These are phyloP conservation scores for Hypomontagnella submonticulosa DNA, from an alignment of 495 filamentous ascomycete genomes.

Conservation along the genomic window DNA sequence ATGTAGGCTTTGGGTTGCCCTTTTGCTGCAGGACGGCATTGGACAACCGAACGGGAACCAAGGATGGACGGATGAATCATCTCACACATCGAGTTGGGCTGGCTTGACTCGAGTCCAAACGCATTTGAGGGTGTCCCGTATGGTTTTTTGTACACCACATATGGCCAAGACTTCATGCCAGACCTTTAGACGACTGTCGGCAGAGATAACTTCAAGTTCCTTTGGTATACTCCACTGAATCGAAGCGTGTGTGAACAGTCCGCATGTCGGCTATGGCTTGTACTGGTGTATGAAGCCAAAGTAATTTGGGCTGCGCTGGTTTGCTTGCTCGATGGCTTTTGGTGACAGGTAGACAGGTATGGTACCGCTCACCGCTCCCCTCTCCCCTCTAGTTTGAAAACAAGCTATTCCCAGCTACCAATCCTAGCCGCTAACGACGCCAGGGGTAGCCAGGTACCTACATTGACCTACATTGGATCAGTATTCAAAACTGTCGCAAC, in stretches of 20 bases:
- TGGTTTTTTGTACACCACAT: constrained; percentile 14
- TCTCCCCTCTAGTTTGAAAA: constrained; percentile 22
- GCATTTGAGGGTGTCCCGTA: constrained; percentile 17
- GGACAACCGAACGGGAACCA: constrained; percentile 35
- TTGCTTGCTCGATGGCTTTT: constrained; percentile 33
- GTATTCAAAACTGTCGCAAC: constrained; percentile 24
- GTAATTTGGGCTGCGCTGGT: constrained; percentile 19
- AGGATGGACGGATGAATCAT: constrained; percentile 40
- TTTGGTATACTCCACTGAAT: constrained; percentile 30
- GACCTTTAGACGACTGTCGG: constrained; percentile 6
- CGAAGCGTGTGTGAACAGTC: constrained; percentile 8
- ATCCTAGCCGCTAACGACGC: constrained; percentile 30
- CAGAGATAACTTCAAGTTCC: constrained; percentile 20
- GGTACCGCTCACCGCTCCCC: constrained; percentile 44
- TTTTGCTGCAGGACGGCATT: constrained; percentile 34
- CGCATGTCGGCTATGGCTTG: constrained; percentile 28
- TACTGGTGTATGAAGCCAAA: constrained; percentile 22
- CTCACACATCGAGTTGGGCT: constrained; percentile 27
- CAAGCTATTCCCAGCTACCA: constrained; percentile 37
- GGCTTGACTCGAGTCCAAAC: constrained; percentile 21
- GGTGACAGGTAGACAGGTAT: constrained; percentile 29
- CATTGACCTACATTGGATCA: constrained; percentile 22
- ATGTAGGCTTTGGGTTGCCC: constrained; percentile 14
- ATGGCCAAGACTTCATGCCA: not conserved
- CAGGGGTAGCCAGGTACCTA: constrained; percentile 37